phyloP scores from a whole-genome alignment of 805 yeast genomes.

The Spathaspora sp. region DNA sequence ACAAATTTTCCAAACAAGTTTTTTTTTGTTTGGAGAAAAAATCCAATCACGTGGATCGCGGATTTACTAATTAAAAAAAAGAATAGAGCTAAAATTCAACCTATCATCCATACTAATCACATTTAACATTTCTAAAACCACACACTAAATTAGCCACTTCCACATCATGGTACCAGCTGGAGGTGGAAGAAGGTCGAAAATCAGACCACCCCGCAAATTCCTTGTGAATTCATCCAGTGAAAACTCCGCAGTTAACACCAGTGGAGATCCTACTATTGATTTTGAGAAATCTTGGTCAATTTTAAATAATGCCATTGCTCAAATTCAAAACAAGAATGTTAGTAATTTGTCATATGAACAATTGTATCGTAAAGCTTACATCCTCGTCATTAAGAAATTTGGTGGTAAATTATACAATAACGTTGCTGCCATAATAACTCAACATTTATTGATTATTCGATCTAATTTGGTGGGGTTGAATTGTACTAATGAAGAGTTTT shows the following conservation, averaged over 20 bases:
- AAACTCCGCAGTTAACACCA: constrained; percentile 13
- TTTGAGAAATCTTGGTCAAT: constrained; percentile 67
- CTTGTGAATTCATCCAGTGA: constrained; percentile 17
- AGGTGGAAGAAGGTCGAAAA: constrained; percentile 50
- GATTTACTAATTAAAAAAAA: no score
- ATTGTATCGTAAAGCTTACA: constrained; percentile 75
- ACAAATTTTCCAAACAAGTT: no score
- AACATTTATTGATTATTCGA: constrained; percentile 36
- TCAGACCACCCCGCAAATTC: constrained; percentile 61
- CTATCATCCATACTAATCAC: no score
- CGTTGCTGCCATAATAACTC: constrained; percentile 46
- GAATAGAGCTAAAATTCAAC: no score
- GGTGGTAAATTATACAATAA: constrained; percentile 65
- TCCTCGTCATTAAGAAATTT: constrained; percentile 64
- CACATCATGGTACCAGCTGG: constrained; percentile 2
- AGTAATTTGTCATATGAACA: constrained; percentile 77
- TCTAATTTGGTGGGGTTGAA: constrained; percentile 15
- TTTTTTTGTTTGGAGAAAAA: no score
- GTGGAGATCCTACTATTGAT: constrained; percentile 36
- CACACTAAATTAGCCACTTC: no score
- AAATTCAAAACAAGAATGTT: constrained; percentile 71
- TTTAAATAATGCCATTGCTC: constrained; percentile 62
- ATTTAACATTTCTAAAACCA: no score
- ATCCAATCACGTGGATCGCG: no score
- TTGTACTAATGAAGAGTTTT: constrained; percentile 24